Conservation (phyloP, 2,329 filamentous ascomycete species). For the Periconia sp. region DNA sequence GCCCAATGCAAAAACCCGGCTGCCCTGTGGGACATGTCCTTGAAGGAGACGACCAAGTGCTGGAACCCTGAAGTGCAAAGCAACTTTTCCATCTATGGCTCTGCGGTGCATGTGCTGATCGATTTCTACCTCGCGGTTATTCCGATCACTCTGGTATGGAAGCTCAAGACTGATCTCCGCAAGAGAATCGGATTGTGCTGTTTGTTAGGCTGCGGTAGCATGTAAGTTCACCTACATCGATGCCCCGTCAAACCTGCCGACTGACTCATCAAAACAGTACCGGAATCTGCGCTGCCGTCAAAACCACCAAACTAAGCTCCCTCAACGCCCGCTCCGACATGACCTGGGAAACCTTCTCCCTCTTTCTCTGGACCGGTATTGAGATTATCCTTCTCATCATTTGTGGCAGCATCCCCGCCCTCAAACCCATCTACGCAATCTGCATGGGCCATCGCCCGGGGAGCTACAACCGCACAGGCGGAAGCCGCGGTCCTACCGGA, state of each 20-base stretch:
- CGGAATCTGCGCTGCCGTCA: slow-evolving; percentile 20
- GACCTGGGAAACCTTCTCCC: slow-evolving; percentile 21
- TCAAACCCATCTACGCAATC: slow-evolving; percentile 23
- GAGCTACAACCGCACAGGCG: not conserved
- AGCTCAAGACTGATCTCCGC: slow-evolving; percentile 15
- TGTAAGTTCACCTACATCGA: slow-evolving; percentile 9
- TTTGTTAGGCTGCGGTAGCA: slow-evolving; percentile 19
- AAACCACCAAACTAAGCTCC: slow-evolving; percentile 14
- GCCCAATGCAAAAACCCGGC: slow-evolving; percentile 19
- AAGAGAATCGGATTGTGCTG: slow-evolving; percentile 19
- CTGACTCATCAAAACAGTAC: slow-evolving; percentile 8
- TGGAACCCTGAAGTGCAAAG: slow-evolving; percentile 19
- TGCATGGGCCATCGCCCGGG: slow-evolving; percentile 14
- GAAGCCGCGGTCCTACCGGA: not conserved
- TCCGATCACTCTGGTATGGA: slow-evolving; percentile 19
- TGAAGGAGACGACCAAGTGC: slow-evolving; percentile 15
- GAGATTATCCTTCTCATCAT: slow-evolving; percentile 22
- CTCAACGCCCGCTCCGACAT: slow-evolving; percentile 18
- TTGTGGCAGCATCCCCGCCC: slow-evolving; percentile 22
- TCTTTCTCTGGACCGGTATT: slow-evolving; percentile 24
- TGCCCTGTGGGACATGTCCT: slow-evolving; percentile 15
- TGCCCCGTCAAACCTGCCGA: not conserved
- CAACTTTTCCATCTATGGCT: slow-evolving; percentile 20
- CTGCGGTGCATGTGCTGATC: slow-evolving; percentile 11
- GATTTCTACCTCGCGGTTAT: slow-evolving; percentile 19